Percentiles rank a stretch among this genome's conserved stretches.
Evolutionary conservation across 208 protist species (phyloP).

Genomic region (Angomonas ambiguus): DNA sequence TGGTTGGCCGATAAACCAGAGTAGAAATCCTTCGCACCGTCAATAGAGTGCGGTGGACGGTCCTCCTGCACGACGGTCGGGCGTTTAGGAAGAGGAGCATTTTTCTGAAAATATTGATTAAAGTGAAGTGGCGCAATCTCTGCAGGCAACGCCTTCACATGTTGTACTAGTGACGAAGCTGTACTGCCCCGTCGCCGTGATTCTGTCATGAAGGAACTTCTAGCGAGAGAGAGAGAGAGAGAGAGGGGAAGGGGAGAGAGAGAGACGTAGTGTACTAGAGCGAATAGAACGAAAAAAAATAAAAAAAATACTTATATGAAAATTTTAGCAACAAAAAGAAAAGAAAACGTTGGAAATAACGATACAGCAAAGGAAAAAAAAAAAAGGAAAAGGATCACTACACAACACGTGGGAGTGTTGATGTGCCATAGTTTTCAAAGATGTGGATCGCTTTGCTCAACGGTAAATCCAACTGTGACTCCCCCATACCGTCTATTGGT

Average conservation of each 20-base stretch:
- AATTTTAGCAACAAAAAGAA: background rate
- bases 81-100: background rate
- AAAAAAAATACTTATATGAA: background rate
- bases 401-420: background rate
- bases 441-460: background rate
- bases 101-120: background rate
- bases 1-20: conserved; percentile 8
- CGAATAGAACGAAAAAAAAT: background rate
- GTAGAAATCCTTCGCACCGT: background rate
- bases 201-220: conserved; percentile 4
- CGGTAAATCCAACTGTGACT: conserved; percentile 1
- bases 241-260: background rate
- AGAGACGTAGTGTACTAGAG: background rate
- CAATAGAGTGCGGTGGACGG: background rate
- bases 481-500: background rate
- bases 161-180: background rate
- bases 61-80: background rate
- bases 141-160: background rate
- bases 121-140: background rate
- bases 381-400: conserved; percentile 1
- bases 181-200: background rate
- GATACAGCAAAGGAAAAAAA: background rate
- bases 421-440: background rate
- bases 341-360: background rate
- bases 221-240: conserved; percentile 1